These are phyloP conservation scores for Paulownia fortunei DNA, from an alignment of 257 asterid species.

Conservation along the genomic window DNA sequence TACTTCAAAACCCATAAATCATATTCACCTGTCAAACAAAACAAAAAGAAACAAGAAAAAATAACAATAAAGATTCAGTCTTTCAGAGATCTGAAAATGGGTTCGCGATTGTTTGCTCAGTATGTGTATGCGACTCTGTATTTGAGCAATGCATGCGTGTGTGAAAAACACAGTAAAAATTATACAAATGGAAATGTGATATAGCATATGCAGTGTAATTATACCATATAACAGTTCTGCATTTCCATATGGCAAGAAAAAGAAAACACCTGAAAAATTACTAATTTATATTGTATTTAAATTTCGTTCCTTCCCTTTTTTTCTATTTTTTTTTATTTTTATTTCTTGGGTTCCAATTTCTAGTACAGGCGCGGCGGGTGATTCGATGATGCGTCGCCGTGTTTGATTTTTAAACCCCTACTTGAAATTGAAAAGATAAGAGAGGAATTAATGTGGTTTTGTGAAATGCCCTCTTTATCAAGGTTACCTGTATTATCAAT, in stretches of 20 bases:
- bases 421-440: neutral
- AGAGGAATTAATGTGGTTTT: neutral
- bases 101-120: neutral
- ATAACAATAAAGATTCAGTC: neutral
- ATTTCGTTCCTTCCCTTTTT: neutral
- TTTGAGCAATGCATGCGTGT: neutral
- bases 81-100: conserved; percentile 29
- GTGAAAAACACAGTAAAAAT: neutral
- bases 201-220: too few relatives aligned
- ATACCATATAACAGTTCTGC: neutral
- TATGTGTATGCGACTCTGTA: neutral
- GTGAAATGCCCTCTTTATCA: neutral
- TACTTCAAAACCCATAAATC: conserved; percentile 12
- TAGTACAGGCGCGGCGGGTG: neutral
- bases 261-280: neutral
- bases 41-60: neutral
- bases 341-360: neutral
- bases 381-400: neutral
- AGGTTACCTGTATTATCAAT: neutral
- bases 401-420: neutral
- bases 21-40: conserved; percentile 5
- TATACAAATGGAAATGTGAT: neutral
- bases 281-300: neutral
- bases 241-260: conserved; percentile 15
- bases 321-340: neutral